These are phyloP conservation scores for Pleurotus citrinopileatus DNA, from an alignment of 768 basidiomycete species.

Conservation along the genomic window DNA sequence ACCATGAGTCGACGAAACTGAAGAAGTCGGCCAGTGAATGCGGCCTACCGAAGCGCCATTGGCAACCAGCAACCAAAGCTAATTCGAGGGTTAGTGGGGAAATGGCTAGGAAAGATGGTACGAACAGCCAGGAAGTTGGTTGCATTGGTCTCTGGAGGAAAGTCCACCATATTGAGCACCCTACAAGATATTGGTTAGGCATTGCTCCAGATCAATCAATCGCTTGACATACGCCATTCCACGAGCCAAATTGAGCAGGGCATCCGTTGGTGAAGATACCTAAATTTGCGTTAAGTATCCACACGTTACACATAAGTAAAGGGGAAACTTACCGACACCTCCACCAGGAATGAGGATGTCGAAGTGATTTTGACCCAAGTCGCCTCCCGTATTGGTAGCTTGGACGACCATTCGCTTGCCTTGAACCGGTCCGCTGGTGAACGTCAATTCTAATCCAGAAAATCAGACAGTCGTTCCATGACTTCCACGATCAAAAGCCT, in stretches of 20 bases:
- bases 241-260: constrained; percentile 7
- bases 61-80: constrained; percentile 2
- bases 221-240: constrained; percentile 4
- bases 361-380: constrained; percentile 6
- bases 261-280: constrained; percentile 3
- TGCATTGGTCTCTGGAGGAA: constrained; percentile 4
- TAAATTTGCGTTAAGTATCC: background rate
- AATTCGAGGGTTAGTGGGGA: background rate
- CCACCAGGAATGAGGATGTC: constrained; percentile 9
- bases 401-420: constrained; percentile 8
- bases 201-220: background rate
- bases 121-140: background rate
- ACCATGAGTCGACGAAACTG: background rate
- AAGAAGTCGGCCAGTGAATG: no score
- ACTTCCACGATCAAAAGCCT: background rate
- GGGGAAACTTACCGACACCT: background rate
- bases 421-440: constrained; percentile 4
- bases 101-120: background rate
- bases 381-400: constrained; percentile 7
- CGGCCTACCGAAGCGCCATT: constrained; percentile 8
- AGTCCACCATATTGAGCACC: constrained; percentile 8
- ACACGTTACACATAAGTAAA: background rate
- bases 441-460: background rate
- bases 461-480: background rate
- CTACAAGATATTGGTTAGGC: background rate